Evolutionary conservation across 2,329 filamentous ascomycete species (phyloP), one percentile per base, ranked within the genome.

Genomic region (Biscogniauxia marginata): DNA sequence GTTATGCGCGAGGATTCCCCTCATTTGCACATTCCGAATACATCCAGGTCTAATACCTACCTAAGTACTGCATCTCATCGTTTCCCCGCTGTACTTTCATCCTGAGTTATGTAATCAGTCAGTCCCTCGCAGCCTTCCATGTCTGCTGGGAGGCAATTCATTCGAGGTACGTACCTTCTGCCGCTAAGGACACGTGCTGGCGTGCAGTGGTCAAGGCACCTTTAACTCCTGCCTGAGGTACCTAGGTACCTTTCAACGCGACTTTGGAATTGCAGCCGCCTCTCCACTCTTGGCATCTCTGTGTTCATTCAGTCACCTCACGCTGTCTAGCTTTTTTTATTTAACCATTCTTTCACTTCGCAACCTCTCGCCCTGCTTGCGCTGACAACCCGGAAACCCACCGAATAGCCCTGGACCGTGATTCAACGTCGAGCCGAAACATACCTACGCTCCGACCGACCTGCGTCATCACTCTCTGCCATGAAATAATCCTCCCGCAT

Each of bases 401-500:
- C 30, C 30, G n/a, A 16, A 39, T 16, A 39, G 30, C 30, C 30
- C n/a, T 39, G 30, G 6, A 39, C n/a, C 13, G 13, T 39, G 3
- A 30, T 11, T 30, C 25, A 30, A 30, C 25, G 13, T 39, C 4
- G 2, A 16, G 9, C 6, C 30, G 30, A 39, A 39, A 39, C 30
- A 4, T 3, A 5, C 5, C 30, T n/a, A 11, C 30, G 5, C 22
- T 49, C n/a, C 23, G 22, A 30, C 30, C 30, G 30, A n/a, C 30
- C 30, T 11, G 13, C 30, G 6, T 39, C 30, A n/a, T 9, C 30
- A 7, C 25, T 18, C 46, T 18, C 22, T 50, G 48, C 48, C 7
- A 50, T 50, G 48, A 39, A 11, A 50, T 50, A 50, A 43, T 34
- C 48, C 25, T 18, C 39, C n/a, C n/a, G 30, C n/a, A 43, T 43